Evolutionary conservation across 2,329 filamentous ascomycete genomes (phyloP).

Genomic region (Venturiaceae sp.): DNA sequence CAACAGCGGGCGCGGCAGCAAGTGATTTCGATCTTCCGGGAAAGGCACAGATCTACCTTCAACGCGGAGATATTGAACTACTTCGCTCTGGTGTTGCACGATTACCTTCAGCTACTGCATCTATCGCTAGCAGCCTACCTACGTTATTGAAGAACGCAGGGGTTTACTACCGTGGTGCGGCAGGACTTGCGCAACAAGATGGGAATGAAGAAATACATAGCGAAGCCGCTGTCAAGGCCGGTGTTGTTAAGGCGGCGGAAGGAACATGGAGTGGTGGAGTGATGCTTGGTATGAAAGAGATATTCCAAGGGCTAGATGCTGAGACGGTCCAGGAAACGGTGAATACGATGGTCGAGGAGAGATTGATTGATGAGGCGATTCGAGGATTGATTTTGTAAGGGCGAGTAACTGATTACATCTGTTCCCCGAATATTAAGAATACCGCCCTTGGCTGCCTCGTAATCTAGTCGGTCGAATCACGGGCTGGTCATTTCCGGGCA

Average conservation of each 20-base stretch:
- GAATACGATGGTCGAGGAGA: conserved; percentile 6
- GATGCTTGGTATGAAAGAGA: neutral
- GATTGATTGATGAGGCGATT: neutral
- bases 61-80: conserved; percentile 1
- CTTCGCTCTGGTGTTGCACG: neutral
- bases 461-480: too few species aligned
- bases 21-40: neutral
- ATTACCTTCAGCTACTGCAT: neutral
- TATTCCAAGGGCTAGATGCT: neutral
- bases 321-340: conserved; percentile 6
- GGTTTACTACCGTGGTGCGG: conserved; percentile 6
- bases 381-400: neutral
- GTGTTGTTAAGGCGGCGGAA: neutral
- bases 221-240: neutral
- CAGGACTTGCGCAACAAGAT: conserved; percentile 1
- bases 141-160: conserved; percentile 5
- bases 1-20: neutral
- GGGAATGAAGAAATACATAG: neutral
- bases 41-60: conserved; percentile 1
- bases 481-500: too few species aligned
- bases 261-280: neutral
- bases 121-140: neutral
- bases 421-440: too few species aligned
- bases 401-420: too few species aligned
- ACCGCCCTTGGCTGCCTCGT: too few species aligned